Percentiles rank a stretch among this genome's conserved stretches.
These are phyloP conservation scores for Monilinia polystroma DNA, from an alignment of 2,329 filamentous ascomycete genomes.

Conservation along the genomic window DNA sequence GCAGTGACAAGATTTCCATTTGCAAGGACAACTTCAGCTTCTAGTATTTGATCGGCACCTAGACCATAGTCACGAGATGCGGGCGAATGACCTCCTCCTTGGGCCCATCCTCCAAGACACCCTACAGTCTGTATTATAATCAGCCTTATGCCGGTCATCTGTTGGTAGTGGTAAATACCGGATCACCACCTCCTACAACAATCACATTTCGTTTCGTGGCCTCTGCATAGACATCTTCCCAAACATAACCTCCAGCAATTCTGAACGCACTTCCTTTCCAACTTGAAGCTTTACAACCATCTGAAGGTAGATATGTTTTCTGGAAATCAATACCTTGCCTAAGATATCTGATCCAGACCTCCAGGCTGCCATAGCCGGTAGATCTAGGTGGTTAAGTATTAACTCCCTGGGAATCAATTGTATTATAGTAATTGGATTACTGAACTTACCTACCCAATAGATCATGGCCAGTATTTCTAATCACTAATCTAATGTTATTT, in stretches of 20 bases:
- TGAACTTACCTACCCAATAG: slow-evolving; percentile 42
- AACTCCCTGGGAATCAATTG: slow-evolving; percentile 32
- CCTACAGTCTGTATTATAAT: slow-evolving; percentile 40
- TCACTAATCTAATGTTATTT: slow-evolving; percentile 45
- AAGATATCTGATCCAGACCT: slow-evolving; percentile 51
- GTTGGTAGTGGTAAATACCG: slow-evolving; percentile 26
- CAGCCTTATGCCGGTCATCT: slow-evolving; percentile 28
- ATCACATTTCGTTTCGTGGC: slow-evolving; percentile 40
- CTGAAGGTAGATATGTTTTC: slow-evolving; percentile 32
- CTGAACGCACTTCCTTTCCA: slow-evolving; percentile 42
- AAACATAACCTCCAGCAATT: slow-evolving; percentile 42
- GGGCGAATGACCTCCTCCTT: slow-evolving; percentile 46
- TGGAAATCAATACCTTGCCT: slow-evolving; percentile 35
- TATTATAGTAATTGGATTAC: background rate
- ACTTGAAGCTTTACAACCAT: slow-evolving; percentile 33
- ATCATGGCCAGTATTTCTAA: slow-evolving; percentile 49
- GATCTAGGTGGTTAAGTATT: slow-evolving; percentile 26
- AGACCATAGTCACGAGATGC: slow-evolving; percentile 45
- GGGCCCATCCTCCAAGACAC: slow-evolving; percentile 40
- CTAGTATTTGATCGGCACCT: slow-evolving; percentile 47
- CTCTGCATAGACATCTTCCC: slow-evolving; percentile 41
- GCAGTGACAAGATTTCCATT: slow-evolving; percentile 36
- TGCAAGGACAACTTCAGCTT: slow-evolving; percentile 35
- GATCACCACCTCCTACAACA: slow-evolving; percentile 41
- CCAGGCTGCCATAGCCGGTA: slow-evolving; percentile 39